These are phyloP conservation scores for Lactarius evosmus DNA, from an alignment of 768 basidiomycete genomes.

Conservation along the genomic window DNA sequence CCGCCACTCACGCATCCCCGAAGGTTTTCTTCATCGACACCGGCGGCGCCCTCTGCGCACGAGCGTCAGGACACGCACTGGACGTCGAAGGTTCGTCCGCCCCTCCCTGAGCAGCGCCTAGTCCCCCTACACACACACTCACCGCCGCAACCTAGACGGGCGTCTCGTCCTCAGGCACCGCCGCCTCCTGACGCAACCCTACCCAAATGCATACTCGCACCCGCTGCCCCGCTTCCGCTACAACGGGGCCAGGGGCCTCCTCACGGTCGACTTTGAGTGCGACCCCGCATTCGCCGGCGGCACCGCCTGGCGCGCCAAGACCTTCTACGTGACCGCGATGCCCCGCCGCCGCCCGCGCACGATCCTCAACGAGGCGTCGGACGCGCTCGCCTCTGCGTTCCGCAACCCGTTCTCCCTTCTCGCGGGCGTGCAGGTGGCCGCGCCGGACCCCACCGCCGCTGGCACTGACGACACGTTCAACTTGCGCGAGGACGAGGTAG, in stretches of 20 bases:
- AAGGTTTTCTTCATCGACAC: conserved; percentile 85
- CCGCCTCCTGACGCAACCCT: conserved; percentile 70
- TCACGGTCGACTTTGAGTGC: conserved; percentile 54
- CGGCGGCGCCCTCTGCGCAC: conserved; percentile 71
- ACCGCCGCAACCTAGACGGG: conserved; percentile 45
- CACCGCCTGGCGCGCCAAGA: conserved; percentile 53
- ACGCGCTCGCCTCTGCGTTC: conserved; percentile 61
- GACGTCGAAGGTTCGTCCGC: conserved; percentile 63
- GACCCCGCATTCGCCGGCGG: conserved; percentile 58
- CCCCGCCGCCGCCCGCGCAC: conserved; percentile 66
- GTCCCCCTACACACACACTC: conserved; percentile 3
- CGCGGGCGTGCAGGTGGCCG: conserved; percentile 30
- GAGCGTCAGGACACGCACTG: conserved; percentile 76
- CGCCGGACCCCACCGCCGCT: conserved; percentile 29
- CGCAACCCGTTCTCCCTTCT: conserved; percentile 51
- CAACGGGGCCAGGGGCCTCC: conserved; percentile 50
- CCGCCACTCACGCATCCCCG: neutral
- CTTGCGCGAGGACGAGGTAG: conserved; percentile 69
- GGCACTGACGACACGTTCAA: conserved; percentile 40
- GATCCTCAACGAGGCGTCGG: conserved; percentile 67
- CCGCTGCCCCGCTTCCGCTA: conserved; percentile 71
- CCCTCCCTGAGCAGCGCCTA: neutral
- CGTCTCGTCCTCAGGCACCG: conserved; percentile 71
- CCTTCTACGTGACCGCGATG: conserved; percentile 61
- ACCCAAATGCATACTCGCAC: conserved; percentile 75